Conservation (phyloP, 2,329 filamentous ascomycete species). For the Penicillium italicum region DNA sequence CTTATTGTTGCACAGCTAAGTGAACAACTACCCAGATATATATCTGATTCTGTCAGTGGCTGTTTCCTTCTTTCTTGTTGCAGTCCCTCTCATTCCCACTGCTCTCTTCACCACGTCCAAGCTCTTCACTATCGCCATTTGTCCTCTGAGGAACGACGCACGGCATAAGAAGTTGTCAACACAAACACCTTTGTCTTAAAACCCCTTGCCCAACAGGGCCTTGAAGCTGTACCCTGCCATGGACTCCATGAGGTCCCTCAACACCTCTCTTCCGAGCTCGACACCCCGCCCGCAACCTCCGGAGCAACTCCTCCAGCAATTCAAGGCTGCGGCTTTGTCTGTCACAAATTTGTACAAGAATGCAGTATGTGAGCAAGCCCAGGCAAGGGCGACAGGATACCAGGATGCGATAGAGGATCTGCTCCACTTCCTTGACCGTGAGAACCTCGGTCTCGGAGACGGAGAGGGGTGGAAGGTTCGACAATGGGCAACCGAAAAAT, state of each 20-base stretch:
- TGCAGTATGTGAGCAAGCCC: conserved; percentile 71
- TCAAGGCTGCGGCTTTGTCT: conserved; percentile 86
- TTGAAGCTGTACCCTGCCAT: conserved; percentile 36
- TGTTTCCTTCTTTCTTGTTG: neutral
- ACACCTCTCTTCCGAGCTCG: conserved; percentile 57
- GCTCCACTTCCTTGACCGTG: conserved; percentile 76
- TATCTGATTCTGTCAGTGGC: neutral
- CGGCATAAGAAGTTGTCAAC: neutral
- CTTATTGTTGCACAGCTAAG: conserved; percentile 5
- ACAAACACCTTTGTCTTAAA: neutral
- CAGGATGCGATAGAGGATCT: conserved; percentile 92
- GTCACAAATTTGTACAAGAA: conserved; percentile 97
- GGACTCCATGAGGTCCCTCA: conserved; percentile 63
- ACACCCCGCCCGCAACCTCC: conserved; percentile 48
- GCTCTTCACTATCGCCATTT: neutral
- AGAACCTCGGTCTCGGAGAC: conserved; percentile 72
- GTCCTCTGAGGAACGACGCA: neutral
- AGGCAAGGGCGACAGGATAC: conserved; percentile 76
- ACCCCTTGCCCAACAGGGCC: neutral
- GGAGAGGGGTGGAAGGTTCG: conserved; percentile 69
- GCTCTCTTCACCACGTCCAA: neutral
- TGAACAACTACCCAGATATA: neutral
- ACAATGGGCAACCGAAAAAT: conserved; percentile 55
- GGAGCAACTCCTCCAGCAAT: conserved; percentile 71
- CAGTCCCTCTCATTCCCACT: neutral